Percentiles rank a stretch among this genome's conserved stretches.
Evolutionary conservation across 2,329 filamentous ascomycete species (phyloP).

Genomic region (Thielaviopsis euricoi): DNA sequence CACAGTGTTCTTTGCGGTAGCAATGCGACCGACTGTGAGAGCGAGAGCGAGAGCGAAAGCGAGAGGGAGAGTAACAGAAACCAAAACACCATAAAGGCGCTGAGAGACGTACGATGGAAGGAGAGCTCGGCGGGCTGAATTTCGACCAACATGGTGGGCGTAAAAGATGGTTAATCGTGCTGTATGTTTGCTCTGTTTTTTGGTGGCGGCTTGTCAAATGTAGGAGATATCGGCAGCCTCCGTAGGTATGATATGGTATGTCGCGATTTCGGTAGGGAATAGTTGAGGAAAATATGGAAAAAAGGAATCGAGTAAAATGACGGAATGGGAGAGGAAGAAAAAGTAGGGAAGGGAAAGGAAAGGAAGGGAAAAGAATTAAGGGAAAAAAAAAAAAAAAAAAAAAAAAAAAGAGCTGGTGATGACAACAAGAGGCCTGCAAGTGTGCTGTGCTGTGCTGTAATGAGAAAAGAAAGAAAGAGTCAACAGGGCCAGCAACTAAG

Average conservation of each 20-base stretch:
- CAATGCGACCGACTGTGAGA: not conserved
- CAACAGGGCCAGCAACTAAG: too few species aligned
- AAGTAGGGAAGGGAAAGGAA: constrained; percentile 5
- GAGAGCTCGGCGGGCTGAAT: constrained; percentile 81
- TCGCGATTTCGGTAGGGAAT: not conserved
- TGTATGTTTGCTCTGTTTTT: not conserved
- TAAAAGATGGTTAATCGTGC: not conserved
- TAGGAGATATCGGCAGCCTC: not conserved
- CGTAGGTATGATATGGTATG: not conserved
- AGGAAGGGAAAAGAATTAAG: constrained; percentile 5
- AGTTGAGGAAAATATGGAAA: not conserved
- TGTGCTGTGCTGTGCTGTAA: not conserved
- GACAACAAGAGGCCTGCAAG: not conserved
- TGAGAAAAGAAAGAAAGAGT: not conserved
- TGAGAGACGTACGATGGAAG: constrained; percentile 62
- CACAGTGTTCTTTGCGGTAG: constrained; percentile 2
- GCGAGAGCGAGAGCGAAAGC: not conserved
- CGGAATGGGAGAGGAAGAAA: not conserved
- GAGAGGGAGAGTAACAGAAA: not conserved
- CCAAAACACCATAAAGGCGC: not conserved
- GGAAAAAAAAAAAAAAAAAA: constrained; percentile 8
- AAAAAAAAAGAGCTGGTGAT: not conserved
- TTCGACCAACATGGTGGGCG: constrained; percentile 71
- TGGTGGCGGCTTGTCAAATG: not conserved
- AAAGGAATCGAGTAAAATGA: not conserved